Conservation (phyloP, 1,284 basidiomycete genomes). For the Marasmius sp. region DNA sequence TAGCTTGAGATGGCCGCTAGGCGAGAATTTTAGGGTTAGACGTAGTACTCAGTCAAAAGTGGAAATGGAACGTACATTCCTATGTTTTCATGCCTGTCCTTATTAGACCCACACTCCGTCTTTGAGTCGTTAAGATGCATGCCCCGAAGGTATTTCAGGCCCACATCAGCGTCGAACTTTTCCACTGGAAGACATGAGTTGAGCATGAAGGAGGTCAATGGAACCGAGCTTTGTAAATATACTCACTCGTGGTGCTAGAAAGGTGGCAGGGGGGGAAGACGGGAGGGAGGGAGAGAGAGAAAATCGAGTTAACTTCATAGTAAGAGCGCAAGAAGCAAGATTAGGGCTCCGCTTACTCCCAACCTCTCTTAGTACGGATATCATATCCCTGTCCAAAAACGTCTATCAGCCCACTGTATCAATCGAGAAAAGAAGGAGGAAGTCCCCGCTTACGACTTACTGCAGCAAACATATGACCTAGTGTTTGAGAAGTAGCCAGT, state of each 20-base stretch:
- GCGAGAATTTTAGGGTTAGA: background rate
- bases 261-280: too few species aligned
- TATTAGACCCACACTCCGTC: slow-evolving; percentile 58
- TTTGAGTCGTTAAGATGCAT: slow-evolving; percentile 90
- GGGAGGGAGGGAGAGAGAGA: background rate
- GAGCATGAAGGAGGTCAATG: background rate
- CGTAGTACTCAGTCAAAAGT: background rate
- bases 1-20: slow-evolving; percentile 68
- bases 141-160: slow-evolving; percentile 71
- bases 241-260: slow-evolving; percentile 9
- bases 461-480: slow-evolving; percentile 78
- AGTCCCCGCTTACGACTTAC: slow-evolving; percentile 34
- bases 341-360: slow-evolving; percentile 52
- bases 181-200: slow-evolving; percentile 36
- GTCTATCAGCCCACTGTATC: background rate
- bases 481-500: slow-evolving; percentile 23
- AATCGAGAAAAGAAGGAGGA: background rate
- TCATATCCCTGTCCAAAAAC: slow-evolving; percentile 65
- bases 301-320: slow-evolving; percentile 13
- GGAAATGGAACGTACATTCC: slow-evolving; percentile 56
- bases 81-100: slow-evolving; percentile 84
- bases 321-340: slow-evolving; percentile 9
- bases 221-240: background rate
- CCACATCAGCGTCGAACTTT: slow-evolving; percentile 68
- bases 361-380: slow-evolving; percentile 64